Base-by-base conservation (phyloP, 306 rosid genomes). In the Bauhinia variegata region DNA sequence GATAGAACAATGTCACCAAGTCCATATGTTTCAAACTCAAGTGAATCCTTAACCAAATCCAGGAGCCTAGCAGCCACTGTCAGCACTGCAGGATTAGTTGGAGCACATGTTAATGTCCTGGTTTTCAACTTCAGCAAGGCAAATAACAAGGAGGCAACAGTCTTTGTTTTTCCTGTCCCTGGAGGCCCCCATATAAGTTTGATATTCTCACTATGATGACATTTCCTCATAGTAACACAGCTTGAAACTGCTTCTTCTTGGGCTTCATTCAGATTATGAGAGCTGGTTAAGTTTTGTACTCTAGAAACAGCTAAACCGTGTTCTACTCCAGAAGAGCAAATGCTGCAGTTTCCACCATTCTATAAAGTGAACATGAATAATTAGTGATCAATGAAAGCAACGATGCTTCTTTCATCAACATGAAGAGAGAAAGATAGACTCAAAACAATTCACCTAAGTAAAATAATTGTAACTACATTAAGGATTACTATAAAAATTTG, bases 151-250 rank as follows among this genome's bases (percentile, higher is more conserved):
- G 46, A 64, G 30, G 80, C 87, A 15, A 79, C 77, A 0, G 89
- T 88, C 73, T 83, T 88, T 8, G 95, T 88, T 75, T 85, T 85
- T 0, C 87, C 91, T 1, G 91, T 85, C 11, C 87, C 87, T 0
- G 91, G 95, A 52, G 91, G 91, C 0, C 95, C 95, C 89, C 91
- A 87, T 16, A 87, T 85, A 10, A 86, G 77, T 59, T 84, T 75
- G 30, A 84, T 36, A n/a, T 63, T 43, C 30, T 65, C 65, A 15
- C 19, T 15, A 18, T 79, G 84, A 11, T 3, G 38, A 28, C 84
- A 83, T 15, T 70, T 54, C 34, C 54, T 75, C 57, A 61, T 54
- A 5, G 47, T 33, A 4, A 85, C 74, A 68, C 80, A 83, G 41
- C 75, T 83, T 51, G 64, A 36, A 59, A 88, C 70, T 0, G 83